Percentiles rank a stretch among this genome's conserved stretches.
These are phyloP conservation scores for Umbelopsis ramanniana DNA, from an alignment of 192 early-diverging fungal species.

Conservation along the genomic window DNA sequence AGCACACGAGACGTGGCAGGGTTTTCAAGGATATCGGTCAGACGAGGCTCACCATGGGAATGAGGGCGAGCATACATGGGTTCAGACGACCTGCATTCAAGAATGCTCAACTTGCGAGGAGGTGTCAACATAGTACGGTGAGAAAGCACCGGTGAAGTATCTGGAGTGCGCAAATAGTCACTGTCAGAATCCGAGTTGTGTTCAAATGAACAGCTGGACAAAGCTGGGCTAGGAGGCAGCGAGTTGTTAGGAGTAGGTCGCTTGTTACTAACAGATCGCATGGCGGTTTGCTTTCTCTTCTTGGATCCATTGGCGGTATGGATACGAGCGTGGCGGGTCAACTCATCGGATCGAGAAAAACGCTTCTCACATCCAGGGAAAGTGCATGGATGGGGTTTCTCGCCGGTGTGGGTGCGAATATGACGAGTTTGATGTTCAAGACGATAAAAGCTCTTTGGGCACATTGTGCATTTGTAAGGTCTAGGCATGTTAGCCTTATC, in stretches of 20 bases:
- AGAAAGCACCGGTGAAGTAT: constrained; percentile 48
- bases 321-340: constrained; percentile 70
- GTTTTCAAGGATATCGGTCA: constrained; percentile 38
- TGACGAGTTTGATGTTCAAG: constrained; percentile 82
- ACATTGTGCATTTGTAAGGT: constrained; percentile 76
- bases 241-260: constrained; percentile 13
- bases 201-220: constrained; percentile 28
- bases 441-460: constrained; percentile 74
- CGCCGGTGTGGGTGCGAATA: constrained; percentile 85
- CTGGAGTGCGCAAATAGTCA: constrained; percentile 52
- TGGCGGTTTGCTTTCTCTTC: constrained; percentile 31
- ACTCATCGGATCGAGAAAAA: constrained; percentile 79
- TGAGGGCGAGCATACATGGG: constrained; percentile 11
- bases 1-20: constrained; percentile 40
- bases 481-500: constrained; percentile 42
- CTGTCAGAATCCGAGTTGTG: constrained; percentile 21
- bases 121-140: constrained; percentile 24
- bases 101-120: constrained; percentile 25
- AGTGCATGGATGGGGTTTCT: constrained; percentile 80
- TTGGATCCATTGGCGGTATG: constrained; percentile 45
- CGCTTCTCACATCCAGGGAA: constrained; percentile 78
- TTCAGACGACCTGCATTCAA: constrained; percentile 36
- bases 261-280: neutral
- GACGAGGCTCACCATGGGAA: neutral
- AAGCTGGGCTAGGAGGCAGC: constrained; percentile 32